Evolutionary conservation across 2,329 filamentous ascomycete genomes (phyloP).

Genomic region (Thelonectria discophora): DNA sequence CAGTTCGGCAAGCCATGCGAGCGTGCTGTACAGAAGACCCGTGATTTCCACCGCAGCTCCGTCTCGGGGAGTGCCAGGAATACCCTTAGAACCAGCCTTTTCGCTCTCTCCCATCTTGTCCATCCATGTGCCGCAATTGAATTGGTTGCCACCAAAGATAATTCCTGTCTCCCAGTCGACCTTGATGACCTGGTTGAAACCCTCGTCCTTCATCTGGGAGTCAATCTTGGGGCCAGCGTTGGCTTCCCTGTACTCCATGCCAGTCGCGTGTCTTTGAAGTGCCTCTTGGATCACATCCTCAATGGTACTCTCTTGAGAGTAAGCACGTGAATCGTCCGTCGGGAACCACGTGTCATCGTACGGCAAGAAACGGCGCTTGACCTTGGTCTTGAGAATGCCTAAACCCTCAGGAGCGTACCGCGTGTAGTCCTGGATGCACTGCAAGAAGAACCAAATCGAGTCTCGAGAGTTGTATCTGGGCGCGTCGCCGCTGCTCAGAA

Average conservation of each 20-base stretch:
- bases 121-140: slow-evolving; percentile 99
- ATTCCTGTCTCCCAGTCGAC: slow-evolving; percentile 92
- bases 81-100: slow-evolving; percentile 87
- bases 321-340: slow-evolving; percentile 81
- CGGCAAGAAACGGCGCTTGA: slow-evolving; percentile 87
- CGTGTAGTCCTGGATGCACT: slow-evolving; percentile 93
- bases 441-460: slow-evolving; percentile 97
- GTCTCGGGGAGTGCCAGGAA: slow-evolving; percentile 96
- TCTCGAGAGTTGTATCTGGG: slow-evolving; percentile 96
- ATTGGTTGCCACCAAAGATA: slow-evolving; percentile 92
- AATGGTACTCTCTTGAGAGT: slow-evolving; percentile 83
- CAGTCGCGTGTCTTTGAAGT: slow-evolving; percentile 87
- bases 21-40: slow-evolving; percentile 88
- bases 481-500: slow-evolving; percentile 83
- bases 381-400: slow-evolving; percentile 76
- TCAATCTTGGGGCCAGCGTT: slow-evolving; percentile 91
- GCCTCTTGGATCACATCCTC: slow-evolving; percentile 93
- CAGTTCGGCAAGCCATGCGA: slow-evolving; percentile 80
- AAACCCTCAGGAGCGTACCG: slow-evolving; percentile 81
- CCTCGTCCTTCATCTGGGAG: slow-evolving; percentile 89
- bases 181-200: slow-evolving; percentile 90
- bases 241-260: slow-evolving; percentile 91
- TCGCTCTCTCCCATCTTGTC: slow-evolving; percentile 99
- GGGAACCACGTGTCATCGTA: slow-evolving; percentile 97
- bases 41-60: slow-evolving; percentile 96